Conservation (phyloP, 1,139 yeast genomes). For the Yamadazyma blattariae region DNA sequence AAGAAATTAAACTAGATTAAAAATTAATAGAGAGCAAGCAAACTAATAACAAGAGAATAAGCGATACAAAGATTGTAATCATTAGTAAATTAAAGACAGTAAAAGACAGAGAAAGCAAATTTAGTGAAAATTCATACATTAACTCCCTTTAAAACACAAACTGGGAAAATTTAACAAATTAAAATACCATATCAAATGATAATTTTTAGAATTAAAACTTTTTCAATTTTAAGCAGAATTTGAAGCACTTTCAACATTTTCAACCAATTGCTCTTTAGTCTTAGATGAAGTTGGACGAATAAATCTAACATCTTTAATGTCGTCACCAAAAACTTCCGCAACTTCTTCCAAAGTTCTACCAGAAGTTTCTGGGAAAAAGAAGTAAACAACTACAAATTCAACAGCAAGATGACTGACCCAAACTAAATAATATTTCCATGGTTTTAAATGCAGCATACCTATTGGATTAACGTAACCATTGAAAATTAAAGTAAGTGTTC, state of each 20-base stretch:
- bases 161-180: too few relatives aligned
- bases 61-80: too few relatives aligned
- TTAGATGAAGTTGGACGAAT: constrained; percentile 2
- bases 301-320: constrained; percentile 13
- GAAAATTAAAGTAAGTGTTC: constrained; percentile 20
- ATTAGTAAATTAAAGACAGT: too few relatives aligned
- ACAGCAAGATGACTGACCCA: constrained; percentile 40
- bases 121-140: too few relatives aligned
- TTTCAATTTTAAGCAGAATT: neutral
- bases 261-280: constrained; percentile 8
- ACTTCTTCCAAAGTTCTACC: constrained; percentile 57
- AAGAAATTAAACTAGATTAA: too few relatives aligned
- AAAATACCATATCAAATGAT: too few relatives aligned
- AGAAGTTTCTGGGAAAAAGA: constrained; percentile 49
- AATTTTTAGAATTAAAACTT: neutral
- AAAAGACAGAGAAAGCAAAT: too few relatives aligned
- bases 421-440: constrained; percentile 60
- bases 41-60: too few relatives aligned
- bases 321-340: constrained; percentile 46
- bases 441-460: constrained; percentile 51
- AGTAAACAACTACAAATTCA: constrained; percentile 34
- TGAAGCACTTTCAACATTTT: constrained; percentile 8
- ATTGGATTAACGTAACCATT: constrained; percentile 54
- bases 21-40: too few relatives aligned
- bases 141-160: too few relatives aligned